Conservation (phyloP, 306 rosid species). For the Glycine latifolia region DNA sequence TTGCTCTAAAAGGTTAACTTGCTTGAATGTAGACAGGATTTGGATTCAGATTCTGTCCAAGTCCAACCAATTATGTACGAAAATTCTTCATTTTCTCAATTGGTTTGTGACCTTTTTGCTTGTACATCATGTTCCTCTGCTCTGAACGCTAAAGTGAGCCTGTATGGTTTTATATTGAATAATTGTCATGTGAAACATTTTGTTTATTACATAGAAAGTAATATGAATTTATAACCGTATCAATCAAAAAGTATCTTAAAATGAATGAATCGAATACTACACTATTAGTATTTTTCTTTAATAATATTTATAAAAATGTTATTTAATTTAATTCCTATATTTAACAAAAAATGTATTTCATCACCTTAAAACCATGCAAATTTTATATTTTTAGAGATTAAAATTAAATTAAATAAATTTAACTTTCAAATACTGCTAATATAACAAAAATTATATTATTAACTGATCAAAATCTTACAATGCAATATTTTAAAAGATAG, state of each 20-base stretch:
- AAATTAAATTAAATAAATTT: no score
- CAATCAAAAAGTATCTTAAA: neutral
- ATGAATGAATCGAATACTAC: neutral
- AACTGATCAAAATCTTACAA: no score
- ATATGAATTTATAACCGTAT: no score
- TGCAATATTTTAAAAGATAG: no score
- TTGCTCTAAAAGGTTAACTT: neutral
- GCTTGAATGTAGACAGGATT: slow-evolving; percentile 15
- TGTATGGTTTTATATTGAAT: no score
- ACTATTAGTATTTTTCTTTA: neutral
- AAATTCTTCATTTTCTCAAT: neutral
- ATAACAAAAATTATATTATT: no score
- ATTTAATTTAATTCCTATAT: neutral
- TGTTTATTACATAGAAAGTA: no score
- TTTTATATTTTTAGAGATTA: no score
- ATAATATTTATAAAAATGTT: neutral
- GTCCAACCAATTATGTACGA: neutral
- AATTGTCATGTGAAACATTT: no score
- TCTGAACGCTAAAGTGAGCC: neutral
- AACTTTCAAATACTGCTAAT: no score
- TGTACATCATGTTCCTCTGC: neutral
- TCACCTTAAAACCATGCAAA: no score
- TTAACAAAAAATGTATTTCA: no score
- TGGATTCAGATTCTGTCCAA: neutral
- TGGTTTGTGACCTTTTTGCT: neutral